Percentiles rank a stretch among this genome's conserved stretches.
Conservation (phyloP, 2,329 filamentous ascomycete genomes). For the Cadophora gregata region DNA sequence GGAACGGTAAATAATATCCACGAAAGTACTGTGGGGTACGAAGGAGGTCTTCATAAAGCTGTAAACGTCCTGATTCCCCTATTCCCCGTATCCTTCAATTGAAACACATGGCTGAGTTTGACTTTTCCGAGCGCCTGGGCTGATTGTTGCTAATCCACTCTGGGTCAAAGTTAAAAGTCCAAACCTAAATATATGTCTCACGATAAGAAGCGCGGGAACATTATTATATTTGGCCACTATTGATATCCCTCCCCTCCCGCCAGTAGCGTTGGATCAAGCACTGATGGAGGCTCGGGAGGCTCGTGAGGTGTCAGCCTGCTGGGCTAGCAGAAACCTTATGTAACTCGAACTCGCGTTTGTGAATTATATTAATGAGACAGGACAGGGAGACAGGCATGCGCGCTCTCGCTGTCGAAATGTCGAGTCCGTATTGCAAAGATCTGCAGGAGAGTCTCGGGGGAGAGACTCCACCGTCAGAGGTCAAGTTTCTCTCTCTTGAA, state of each 20-base stretch:
- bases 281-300: slow-evolving; percentile 1
- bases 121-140: background rate
- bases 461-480: background rate
- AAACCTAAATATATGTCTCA: background rate
- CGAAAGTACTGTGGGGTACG: background rate
- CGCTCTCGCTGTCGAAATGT: background rate
- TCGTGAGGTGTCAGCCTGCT: background rate
- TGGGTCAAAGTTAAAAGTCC: background rate
- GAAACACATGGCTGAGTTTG: background rate
- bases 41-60: slow-evolving; percentile 5
- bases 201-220: background rate
- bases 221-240: background rate
- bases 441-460: background rate
- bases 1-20: background rate
- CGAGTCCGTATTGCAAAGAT: background rate
- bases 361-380: too few relatives aligned
- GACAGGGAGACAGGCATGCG: background rate
- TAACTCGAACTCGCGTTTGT: background rate
- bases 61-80: background rate
- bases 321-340: background rate
- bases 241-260: background rate
- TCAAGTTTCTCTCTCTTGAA: background rate
- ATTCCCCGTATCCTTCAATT: background rate
- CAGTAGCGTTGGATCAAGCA: background rate
- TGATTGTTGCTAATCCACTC: background rate